These are phyloP conservation scores for Scedosporium apiospermum DNA, from an alignment of 2,329 filamentous ascomycete genomes.

Conservation along the genomic window DNA sequence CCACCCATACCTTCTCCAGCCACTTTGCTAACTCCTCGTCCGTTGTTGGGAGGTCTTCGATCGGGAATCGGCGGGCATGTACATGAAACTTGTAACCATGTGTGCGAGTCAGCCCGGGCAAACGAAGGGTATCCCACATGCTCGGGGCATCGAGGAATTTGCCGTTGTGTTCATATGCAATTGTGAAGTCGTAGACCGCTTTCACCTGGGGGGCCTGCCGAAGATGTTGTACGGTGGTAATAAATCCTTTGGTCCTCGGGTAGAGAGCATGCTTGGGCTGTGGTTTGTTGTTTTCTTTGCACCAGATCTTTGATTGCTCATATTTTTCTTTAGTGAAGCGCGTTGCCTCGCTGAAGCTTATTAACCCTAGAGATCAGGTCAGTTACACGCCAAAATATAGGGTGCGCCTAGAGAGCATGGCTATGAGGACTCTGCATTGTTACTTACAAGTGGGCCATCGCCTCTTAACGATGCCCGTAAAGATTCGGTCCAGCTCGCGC, in stretches of 20 bases:
- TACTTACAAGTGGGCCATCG: constrained; percentile 48
- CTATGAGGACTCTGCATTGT: too few species aligned
- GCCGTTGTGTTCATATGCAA: constrained; percentile 37
- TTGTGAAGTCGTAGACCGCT: constrained; percentile 46
- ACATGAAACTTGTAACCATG: constrained; percentile 39
- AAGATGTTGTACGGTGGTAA: constrained; percentile 47
- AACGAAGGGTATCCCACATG: constrained; percentile 43
- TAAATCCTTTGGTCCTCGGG: constrained; percentile 51
- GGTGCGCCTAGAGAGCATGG: too few species aligned
- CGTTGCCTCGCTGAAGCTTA: constrained; percentile 56
- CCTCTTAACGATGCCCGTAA: constrained; percentile 39
- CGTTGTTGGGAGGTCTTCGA: constrained; percentile 36
- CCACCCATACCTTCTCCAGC: constrained; percentile 43
- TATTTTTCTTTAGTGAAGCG: constrained; percentile 47
- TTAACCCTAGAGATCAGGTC: constrained; percentile 37
- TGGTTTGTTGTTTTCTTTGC: constrained; percentile 35
- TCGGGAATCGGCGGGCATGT: constrained; percentile 35
- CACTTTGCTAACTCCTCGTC: constrained; percentile 40
- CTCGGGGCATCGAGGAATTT: constrained; percentile 35
- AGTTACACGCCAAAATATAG: background rate
- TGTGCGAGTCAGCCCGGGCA: constrained; percentile 25
- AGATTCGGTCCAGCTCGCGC: constrained; percentile 46
- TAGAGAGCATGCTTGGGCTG: constrained; percentile 50
- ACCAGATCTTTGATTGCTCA: constrained; percentile 40
- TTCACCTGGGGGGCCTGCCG: constrained; percentile 38